A percentile compares a stretch with the other conserved stretches of the same genome.
Conservation (phyloP, 1,284 basidiomycete genomes). For the Sporisorium exsertum region DNA sequence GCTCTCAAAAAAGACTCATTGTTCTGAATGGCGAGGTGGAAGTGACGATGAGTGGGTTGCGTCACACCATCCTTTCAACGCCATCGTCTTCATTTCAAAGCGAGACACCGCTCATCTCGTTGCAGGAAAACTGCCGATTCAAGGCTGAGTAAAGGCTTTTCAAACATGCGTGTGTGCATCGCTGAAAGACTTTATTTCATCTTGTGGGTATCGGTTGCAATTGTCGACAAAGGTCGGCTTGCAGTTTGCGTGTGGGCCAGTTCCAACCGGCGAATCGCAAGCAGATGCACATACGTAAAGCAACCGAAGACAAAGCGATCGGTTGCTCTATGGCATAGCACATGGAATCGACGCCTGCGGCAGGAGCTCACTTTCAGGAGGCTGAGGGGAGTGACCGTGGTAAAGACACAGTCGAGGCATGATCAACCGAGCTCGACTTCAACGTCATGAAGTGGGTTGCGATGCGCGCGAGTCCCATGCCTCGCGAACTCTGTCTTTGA, state of each 20-base stretch:
- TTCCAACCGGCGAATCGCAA: not conserved
- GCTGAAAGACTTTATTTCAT: not conserved
- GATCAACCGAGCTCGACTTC: not conserved
- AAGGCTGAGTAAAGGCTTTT: not conserved
- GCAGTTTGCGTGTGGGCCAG: not conserved
- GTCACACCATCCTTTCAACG: not conserved
- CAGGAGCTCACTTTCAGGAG: not conserved
- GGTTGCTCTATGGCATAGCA: too few species aligned
- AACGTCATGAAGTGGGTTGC: slow-evolving; percentile 23
- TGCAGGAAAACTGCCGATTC: not conserved
- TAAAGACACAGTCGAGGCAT: not conserved
- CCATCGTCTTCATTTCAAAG: not conserved
- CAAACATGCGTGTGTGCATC: not conserved
- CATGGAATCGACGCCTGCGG: too few species aligned
- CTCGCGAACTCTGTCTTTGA: slow-evolving; percentile 31
- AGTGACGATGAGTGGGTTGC: not conserved
- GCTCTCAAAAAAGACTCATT: not conserved
- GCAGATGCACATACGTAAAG: not conserved
- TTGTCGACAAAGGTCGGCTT: not conserved
- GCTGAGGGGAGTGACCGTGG: not conserved
- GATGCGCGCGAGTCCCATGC: slow-evolving; percentile 20
- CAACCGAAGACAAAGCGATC: not conserved
- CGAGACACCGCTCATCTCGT: not conserved
- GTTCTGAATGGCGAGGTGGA: not conserved
- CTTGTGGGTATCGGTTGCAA: slow-evolving; percentile 5